Evolutionary conservation across 1,284 basidiomycete genomes (phyloP).

Genomic region (Naganishia liquefaciens): DNA sequence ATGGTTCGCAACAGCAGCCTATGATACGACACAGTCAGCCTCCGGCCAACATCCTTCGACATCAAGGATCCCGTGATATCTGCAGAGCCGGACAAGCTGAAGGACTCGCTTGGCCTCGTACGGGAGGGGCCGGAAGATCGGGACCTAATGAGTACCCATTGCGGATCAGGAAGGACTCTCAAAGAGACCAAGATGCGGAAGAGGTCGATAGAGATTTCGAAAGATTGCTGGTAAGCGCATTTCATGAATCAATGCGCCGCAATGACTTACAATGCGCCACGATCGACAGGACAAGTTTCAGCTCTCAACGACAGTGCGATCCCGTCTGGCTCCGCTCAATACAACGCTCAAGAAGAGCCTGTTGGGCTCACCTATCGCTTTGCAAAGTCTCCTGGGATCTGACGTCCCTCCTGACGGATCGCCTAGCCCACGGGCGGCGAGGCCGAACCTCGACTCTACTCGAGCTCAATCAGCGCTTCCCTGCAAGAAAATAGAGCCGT

Average conservation of each 20-base stretch:
- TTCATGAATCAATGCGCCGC: neutral
- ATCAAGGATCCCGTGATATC: neutral
- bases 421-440: neutral
- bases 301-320: conserved; percentile 30
- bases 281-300: conserved; percentile 29
- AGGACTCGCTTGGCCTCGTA: conserved; percentile 1
- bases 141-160: neutral
- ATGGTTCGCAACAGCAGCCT: neutral
- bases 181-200: neutral
- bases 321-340: conserved; percentile 33
- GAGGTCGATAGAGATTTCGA: conserved; percentile 33
- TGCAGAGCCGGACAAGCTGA: too few species aligned
- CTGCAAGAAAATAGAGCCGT: neutral
- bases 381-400: conserved; percentile 9
- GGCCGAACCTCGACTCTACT: neutral
- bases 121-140: conserved; percentile 1
- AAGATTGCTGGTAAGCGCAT: conserved; percentile 30
- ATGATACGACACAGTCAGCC: neutral
- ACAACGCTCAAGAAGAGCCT: conserved; percentile 34
- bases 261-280: neutral
- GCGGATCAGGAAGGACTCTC: neutral
- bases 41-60: neutral
- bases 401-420: neutral
- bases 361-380: conserved; percentile 27
- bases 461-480: conserved; percentile 11